phyloP scores from a whole-genome alignment of 371 early-diverging fungal genomes.

The Mucor piriformis region DNA sequence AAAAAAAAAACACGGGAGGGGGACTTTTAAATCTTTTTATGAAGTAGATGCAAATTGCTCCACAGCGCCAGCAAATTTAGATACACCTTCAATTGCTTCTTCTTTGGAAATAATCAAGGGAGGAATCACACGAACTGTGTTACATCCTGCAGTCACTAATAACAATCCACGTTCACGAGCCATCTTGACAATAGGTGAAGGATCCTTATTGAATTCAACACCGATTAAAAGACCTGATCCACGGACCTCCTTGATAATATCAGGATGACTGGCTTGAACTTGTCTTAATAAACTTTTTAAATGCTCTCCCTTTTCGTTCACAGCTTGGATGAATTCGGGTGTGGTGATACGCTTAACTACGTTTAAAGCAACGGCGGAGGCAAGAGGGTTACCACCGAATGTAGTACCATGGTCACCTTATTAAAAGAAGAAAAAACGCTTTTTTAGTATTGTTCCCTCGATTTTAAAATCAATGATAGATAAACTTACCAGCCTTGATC shows the following conservation, averaged over 20 bases:
- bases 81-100: slow-evolving; percentile 70
- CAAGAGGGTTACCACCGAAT: slow-evolving; percentile 89
- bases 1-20: not conserved
- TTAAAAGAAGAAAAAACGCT: not conserved
- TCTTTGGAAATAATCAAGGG: slow-evolving; percentile 74
- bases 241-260: slow-evolving; percentile 76
- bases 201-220: slow-evolving; percentile 68
- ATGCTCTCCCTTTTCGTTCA: slow-evolving; percentile 60
- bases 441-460: not conserved
- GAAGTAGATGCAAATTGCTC: slow-evolving; percentile 41
- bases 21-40: not conserved
- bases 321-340: slow-evolving; percentile 71
- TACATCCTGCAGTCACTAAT: slow-evolving; percentile 85
- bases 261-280: slow-evolving; percentile 52
- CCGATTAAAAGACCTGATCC: slow-evolving; percentile 88
- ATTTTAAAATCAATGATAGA: slow-evolving; percentile 46
- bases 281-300: slow-evolving; percentile 53
- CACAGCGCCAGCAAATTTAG: slow-evolving; percentile 66
- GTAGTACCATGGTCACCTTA: slow-evolving; percentile 92
- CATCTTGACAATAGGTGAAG: slow-evolving; percentile 70
- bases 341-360: slow-evolving; percentile 73
- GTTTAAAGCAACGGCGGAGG: slow-evolving; percentile 70
- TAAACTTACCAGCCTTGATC: slow-evolving; percentile 65
- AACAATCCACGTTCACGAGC: slow-evolving; percentile 84
- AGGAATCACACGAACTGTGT: slow-evolving; percentile 90